Evolutionary conservation across 1,139 yeast genomes (phyloP), one percentile per base, ranked within the genome.

Genomic region (Diutina rugosa): DNA sequence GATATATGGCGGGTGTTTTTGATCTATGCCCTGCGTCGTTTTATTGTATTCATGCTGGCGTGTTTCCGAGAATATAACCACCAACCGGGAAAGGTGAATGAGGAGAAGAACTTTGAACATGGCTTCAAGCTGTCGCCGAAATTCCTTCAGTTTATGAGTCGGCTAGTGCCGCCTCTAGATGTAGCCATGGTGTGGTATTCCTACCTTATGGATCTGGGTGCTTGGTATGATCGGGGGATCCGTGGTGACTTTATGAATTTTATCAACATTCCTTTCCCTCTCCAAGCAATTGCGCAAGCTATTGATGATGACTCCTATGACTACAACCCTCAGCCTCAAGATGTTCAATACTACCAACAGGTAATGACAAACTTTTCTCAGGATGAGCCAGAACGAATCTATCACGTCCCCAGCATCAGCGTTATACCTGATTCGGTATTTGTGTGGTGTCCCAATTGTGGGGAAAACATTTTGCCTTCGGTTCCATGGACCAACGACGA

Each of bases 241-340:
- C 53, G 53, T 16, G 53, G 53, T 9, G 44, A 49, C 35, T 49
- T 49, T 18, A 49, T 49, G 53, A 49, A 49, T 32, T 49, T 49
- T 28, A 49, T 49, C 44, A 49, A 49, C 21, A 1, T 30, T 16
- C 53, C 53, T 29, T 49, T 49, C n/a, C 53, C 53, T 6, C 16
- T 49, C 5, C 41, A 49, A 18, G 53, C 53, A 16, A 32, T 49
- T 32, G 53, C 53, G 6, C 18, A 32, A 10, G 53, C 53, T 44
- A 49, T 49, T 32, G 53, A 49, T 18, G 53, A 32, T 10, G 44
- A 8, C 21, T 32, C 45, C 8, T 49, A 29, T 18, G 53, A 49
- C 21, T 49, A 49, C 35, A 30, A 32, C 32, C 53, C 53, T 8
- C n/a, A n/a, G 10, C 44, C 26, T 4, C 41, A 32, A n/a, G 44